Evolutionary conservation across 306 rosid genomes (phyloP).

Genomic region (Inga leiocalycina): DNA sequence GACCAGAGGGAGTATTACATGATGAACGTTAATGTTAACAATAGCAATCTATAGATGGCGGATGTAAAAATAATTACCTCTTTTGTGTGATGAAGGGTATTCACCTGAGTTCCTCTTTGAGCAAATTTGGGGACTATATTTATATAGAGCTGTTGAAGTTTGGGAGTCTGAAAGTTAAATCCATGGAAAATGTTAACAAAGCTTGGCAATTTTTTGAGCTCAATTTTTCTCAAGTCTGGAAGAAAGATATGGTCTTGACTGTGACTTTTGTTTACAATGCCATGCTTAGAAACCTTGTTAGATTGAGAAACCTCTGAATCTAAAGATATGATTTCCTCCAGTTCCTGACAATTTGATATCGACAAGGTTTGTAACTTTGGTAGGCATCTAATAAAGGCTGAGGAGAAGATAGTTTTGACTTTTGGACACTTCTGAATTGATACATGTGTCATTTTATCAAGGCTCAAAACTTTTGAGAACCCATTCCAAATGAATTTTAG

Average conservation of each 20-base stretch:
- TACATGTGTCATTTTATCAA: neutral
- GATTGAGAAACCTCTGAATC: neutral
- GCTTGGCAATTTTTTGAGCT: neutral
- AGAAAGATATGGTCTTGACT: neutral
- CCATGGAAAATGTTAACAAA: slow-evolving; percentile 5
- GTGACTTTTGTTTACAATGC: neutral
- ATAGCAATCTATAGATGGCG: neutral
- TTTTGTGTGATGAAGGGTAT: neutral
- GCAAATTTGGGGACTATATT: neutral
- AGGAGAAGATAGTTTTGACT: neutral
- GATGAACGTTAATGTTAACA: neutral
- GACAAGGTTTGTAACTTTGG: neutral
- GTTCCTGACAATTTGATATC: neutral
- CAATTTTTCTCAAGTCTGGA: slow-evolving; percentile 1
- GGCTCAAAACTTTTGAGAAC: neutral
- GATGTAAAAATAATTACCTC: neutral
- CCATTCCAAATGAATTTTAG: slow-evolving; percentile 9
- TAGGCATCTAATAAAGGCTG: neutral
- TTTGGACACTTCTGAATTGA: neutral
- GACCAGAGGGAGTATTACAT: too few relatives aligned
- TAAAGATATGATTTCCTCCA: neutral
- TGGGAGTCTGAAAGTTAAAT: neutral
- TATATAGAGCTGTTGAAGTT: neutral
- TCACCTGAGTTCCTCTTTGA: neutral
- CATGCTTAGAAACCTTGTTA: neutral